Percentiles rank a stretch among this genome's conserved stretches.
phyloP scores from a whole-genome alignment of 2,329 filamentous ascomycete species.

The Pseudogymnoascus verrucosus region DNA sequence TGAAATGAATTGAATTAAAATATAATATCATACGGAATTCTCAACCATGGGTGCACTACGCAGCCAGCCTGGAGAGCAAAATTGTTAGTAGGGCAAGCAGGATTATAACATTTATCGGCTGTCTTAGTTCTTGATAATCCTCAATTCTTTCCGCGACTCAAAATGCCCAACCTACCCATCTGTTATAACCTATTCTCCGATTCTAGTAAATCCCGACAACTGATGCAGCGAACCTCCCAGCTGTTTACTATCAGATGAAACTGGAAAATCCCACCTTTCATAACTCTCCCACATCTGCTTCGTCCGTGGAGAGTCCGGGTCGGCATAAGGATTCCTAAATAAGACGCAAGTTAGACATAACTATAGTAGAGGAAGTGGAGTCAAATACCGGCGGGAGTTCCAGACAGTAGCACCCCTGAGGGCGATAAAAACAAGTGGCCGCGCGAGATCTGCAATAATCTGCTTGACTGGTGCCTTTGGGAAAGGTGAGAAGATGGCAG shows the following conservation, averaged over 20 bases:
- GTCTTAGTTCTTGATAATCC: too few species aligned
- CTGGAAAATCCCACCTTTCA: slow-evolving; percentile 12
- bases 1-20: neutral
- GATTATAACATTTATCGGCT: too few species aligned
- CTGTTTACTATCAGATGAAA: slow-evolving; percentile 11
- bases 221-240: slow-evolving; percentile 7
- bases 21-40: neutral
- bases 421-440: slow-evolving; percentile 20
- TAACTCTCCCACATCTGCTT: slow-evolving; percentile 22
- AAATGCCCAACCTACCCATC: neutral
- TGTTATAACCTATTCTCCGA: neutral
- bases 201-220: neutral
- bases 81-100: too few species aligned
- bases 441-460: slow-evolving; percentile 32
- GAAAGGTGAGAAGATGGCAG: slow-evolving; percentile 30
- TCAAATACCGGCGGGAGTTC: slow-evolving; percentile 6
- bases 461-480: slow-evolving; percentile 30
- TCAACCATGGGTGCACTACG: too few species aligned
- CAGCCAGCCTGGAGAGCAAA: too few species aligned
- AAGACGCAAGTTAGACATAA: slow-evolving; percentile 13
- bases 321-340: slow-evolving; percentile 15
- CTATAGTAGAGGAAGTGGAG: slow-evolving; percentile 3
- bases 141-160: neutral
- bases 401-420: neutral
- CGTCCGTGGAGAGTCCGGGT: slow-evolving; percentile 21